These are phyloP conservation scores for Avena eriantha DNA, from an alignment of 176 grass and related monocot genomes.

Conservation along the genomic window DNA sequence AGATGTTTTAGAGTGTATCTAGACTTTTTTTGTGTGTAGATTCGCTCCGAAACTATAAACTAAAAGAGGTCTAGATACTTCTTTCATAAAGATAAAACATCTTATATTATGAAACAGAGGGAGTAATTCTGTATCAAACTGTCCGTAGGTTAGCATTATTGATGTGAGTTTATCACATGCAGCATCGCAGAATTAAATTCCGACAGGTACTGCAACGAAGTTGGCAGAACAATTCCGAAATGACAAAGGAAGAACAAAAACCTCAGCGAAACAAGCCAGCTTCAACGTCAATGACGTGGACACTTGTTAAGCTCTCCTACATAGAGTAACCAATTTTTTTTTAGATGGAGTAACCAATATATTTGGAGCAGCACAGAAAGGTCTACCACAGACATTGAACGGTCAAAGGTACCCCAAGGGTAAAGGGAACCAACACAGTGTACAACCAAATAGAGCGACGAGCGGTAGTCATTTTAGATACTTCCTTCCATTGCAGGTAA, in stretches of 20 bases:
- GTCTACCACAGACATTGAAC: conserved; percentile 47
- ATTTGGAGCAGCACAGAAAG: conserved; percentile 36
- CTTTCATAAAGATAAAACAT: too few relatives aligned
- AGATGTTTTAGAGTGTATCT: too few relatives aligned
- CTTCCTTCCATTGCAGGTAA: conserved; percentile 50
- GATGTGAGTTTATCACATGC: too few relatives aligned
- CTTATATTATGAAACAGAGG: too few relatives aligned
- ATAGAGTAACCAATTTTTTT: conserved; percentile 24
- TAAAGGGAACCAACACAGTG: conserved; percentile 57
- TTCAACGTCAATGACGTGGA: conserved; percentile 32
- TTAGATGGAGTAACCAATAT: conserved; percentile 40
- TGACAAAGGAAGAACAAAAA: not conserved
- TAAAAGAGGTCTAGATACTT: too few relatives aligned
- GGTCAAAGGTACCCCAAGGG: conserved; percentile 41
- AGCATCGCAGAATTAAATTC: too few relatives aligned
- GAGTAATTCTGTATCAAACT: too few relatives aligned
- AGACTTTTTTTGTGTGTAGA: too few relatives aligned
- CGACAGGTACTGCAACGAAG: not conserved
- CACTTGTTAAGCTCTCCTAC: conserved; percentile 39
- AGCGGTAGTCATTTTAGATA: conserved; percentile 45
- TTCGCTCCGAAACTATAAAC: too few relatives aligned
- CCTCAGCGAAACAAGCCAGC: conserved; percentile 11
- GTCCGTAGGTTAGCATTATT: too few relatives aligned
- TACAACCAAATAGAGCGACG: conserved; percentile 56
- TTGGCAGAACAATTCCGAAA: not conserved